phyloP scores from a whole-genome alignment of 345 rosid species.

The Hypericum perforatum region DNA sequence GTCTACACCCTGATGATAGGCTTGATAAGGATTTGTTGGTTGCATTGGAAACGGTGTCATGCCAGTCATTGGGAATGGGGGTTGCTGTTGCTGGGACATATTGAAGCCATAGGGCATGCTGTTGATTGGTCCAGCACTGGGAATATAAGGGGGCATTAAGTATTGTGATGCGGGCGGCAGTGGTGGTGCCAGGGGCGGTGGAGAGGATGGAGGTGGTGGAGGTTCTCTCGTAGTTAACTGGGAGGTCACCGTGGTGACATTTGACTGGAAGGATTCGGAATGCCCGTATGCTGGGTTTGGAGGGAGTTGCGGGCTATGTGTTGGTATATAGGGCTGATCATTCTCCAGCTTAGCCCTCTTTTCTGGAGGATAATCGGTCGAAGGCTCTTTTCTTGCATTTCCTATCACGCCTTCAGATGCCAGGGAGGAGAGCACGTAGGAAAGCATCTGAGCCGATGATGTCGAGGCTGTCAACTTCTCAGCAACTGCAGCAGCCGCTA shows the following conservation, averaged over 20 bases:
- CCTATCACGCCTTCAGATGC: slow-evolving; percentile 76
- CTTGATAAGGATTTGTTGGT: slow-evolving; percentile 44
- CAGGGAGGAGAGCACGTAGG: slow-evolving; percentile 81
- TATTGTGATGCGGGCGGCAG: slow-evolving; percentile 46
- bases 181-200: slow-evolving; percentile 45
- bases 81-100: slow-evolving; percentile 36
- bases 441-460: slow-evolving; percentile 88
- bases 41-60: slow-evolving; percentile 33
- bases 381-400: slow-evolving; percentile 37
- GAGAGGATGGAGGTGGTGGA: slow-evolving; percentile 49
- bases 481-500: slow-evolving; percentile 77
- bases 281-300: slow-evolving; percentile 22
- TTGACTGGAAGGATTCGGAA: slow-evolving; percentile 25
- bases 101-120: slow-evolving; percentile 42
- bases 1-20: slow-evolving; percentile 59
- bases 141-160: slow-evolving; percentile 50
- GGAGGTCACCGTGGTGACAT: slow-evolving; percentile 17
- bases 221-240: slow-evolving; percentile 27
- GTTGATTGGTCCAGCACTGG: slow-evolving; percentile 38
- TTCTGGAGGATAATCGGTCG: slow-evolving; percentile 43
- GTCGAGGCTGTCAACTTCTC: slow-evolving; percentile 87
- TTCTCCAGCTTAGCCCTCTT: slow-evolving; percentile 68
- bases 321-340: slow-evolving; percentile 44
- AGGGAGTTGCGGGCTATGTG: slow-evolving; percentile 26
- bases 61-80: slow-evolving; percentile 35